phyloP scores from a whole-genome alignment of 2,329 filamentous ascomycete species.

The Aspergillus sp. region DNA sequence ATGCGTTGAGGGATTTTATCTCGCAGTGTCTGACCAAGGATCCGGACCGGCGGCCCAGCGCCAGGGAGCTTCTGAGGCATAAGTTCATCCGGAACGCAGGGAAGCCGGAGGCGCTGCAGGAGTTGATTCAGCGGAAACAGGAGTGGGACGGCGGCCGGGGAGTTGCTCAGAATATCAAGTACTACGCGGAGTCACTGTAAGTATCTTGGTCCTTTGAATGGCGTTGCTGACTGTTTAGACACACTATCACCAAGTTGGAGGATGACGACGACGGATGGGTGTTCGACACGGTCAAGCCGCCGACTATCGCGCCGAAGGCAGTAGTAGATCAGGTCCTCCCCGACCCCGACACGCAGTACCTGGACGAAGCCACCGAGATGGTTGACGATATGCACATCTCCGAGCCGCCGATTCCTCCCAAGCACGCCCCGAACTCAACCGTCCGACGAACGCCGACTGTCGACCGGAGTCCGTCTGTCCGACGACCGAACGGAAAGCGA shows the following conservation, averaged over 20 bases:
- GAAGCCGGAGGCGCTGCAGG: conserved; percentile 77
- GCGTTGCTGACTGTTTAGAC: conserved; percentile 28
- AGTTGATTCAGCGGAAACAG: conserved; percentile 71
- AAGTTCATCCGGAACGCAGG: conserved; percentile 80
- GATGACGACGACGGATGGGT: conserved; percentile 81
- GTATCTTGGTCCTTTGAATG: conserved; percentile 14
- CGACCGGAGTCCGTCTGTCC: conserved; percentile 33
- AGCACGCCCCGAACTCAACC: conserved; percentile 53
- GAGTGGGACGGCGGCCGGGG: conserved; percentile 69
- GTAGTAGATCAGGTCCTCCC: conserved; percentile 41
- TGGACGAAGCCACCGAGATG: conserved; percentile 30
- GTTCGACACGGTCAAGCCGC: conserved; percentile 79
- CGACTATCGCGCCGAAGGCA: conserved; percentile 51
- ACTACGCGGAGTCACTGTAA: conserved; percentile 85
- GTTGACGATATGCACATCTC: conserved; percentile 31
- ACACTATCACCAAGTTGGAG: conserved; percentile 51
- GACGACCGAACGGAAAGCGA: conserved; percentile 32
- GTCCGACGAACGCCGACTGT: conserved; percentile 40
- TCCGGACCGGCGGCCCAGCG: conserved; percentile 70
- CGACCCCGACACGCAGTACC: conserved; percentile 30
- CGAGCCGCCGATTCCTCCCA: conserved; percentile 36
- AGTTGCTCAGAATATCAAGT: conserved; percentile 62
- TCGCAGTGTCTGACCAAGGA: conserved; percentile 87
- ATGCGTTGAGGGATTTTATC: conserved; percentile 90
- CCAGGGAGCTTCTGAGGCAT: conserved; percentile 79